Base-by-base conservation (phyloP, 768 basidiomycete species). In the Psilocybe subaeruginosa region DNA sequence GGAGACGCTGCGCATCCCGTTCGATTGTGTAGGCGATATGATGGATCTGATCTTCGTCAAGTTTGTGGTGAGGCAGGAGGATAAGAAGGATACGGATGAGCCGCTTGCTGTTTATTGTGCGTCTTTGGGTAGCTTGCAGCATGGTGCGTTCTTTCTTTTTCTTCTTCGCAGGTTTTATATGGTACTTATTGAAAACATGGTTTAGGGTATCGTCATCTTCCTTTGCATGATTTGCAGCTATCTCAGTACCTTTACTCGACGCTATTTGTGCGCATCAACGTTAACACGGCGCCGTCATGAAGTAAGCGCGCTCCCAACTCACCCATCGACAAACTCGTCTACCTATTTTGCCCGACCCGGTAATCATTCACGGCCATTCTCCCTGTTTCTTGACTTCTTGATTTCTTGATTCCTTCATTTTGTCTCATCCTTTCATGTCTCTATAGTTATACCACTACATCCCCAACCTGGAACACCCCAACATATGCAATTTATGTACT, bases 211-310 rank as follows among this genome's bases (percentile, higher is more conserved):
- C 87, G 93, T 7, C 92, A 99, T 74, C 73, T 99, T 4, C 95
- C 97, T 0, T 77, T 99, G 37, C 92, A 95, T 68, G 97, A 99
- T 73, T 76, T 84, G 2, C 90, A 95, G 70, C 85, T 93, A 47
- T 90, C 91, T 41, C 94, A 95, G 69, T 92, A 90, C 69, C 78
- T 98, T 53, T 98, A 96, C 74, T 93, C 95, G 23, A 95, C 95
- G n/a, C 79, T 99, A 16, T 97, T 98, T 68, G 88, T 97, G 19
- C 76, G 84, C 58, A 83, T 89, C 49, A 75, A 81, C 16, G 73
- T 93, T 16, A 56, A 56, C n/a, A 29, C 41, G 16, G 14, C n/a
- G 9, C 17, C 54, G 6, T 39, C 50, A 39, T 61, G 49, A 61
- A 14, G 49, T 0, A 29, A 8, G 4, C 51, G 30, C 33, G 11